phyloP scores from a whole-genome alignment of 371 early-diverging fungal species.

The Mortierella sp. region DNA sequence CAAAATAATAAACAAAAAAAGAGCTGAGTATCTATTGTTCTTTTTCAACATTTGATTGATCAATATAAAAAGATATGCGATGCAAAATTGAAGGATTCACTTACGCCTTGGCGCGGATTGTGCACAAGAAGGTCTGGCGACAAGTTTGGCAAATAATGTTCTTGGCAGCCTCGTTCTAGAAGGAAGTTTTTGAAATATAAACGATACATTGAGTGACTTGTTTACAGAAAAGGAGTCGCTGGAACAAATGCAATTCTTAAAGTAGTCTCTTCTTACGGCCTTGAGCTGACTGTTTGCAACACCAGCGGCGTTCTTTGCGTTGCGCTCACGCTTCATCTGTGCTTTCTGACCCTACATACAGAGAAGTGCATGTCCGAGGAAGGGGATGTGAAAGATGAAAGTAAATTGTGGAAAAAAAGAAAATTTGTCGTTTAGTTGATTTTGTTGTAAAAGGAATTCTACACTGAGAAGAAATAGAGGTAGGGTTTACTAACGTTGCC shows the following conservation, averaged over 20 bases:
- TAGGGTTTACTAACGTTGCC: slow-evolving; percentile 31
- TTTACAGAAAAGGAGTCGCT: not conserved
- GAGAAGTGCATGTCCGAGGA: slow-evolving; percentile 1
- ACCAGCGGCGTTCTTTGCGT: slow-evolving; percentile 67
- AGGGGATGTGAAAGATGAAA: not conserved
- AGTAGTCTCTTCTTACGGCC: slow-evolving; percentile 60
- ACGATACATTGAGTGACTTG: slow-evolving; percentile 6
- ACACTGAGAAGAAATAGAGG: not conserved
- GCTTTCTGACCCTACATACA: slow-evolving; percentile 72
- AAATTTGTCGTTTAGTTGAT: not conserved
- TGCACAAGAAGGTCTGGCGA: slow-evolving; percentile 87
- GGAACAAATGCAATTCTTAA: not conserved
- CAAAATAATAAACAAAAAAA: not conserved
- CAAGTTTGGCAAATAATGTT: slow-evolving; percentile 84
- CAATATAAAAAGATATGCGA: too few relatives aligned
- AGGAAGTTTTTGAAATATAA: not conserved
- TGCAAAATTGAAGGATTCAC: slow-evolving; percentile 18
- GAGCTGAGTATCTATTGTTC: not conserved
- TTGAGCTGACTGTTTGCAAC: slow-evolving; percentile 83
- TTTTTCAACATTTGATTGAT: too few relatives aligned
- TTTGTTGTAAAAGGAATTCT: not conserved
- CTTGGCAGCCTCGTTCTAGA: slow-evolving; percentile 85
- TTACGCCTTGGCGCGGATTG: slow-evolving; percentile 80
- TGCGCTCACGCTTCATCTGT: slow-evolving; percentile 81
- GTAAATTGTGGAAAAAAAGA: not conserved